Base-by-base conservation (phyloP, 1,139 yeast genomes). In the Blastobotrys serpentis region DNA sequence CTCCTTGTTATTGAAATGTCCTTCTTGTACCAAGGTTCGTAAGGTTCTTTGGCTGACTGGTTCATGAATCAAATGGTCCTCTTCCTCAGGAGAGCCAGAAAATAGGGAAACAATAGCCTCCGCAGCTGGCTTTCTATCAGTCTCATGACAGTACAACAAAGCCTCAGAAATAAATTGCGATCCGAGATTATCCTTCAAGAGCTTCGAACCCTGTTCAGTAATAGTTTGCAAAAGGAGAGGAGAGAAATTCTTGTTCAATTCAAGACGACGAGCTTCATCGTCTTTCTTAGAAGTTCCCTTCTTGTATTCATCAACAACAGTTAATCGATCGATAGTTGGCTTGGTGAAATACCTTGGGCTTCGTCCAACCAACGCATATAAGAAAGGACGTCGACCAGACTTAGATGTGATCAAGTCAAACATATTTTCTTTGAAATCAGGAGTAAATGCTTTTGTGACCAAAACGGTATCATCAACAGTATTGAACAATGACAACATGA, bases 381-480 rank as follows among this genome's bases (percentile, higher is more conserved):
- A 70, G 63, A 90, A 81, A 34, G 98, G 96, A 67, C 96, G 81
- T 72, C 98, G 81, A 34, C 92, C 88, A 62, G 77, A 85, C 65
- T 89, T 88, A 58, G 86, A 85, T 47, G 75, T 73, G 37, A 86
- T 71, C 37, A 88, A 70, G 43, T 78, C 80, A 8, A 78, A 76
- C 58, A 88, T 72, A 41, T 74, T 68, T 42, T 77, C 73, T 57
- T 79, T 76, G 48, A 81, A 74, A 52, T 82, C 85, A 34, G 76
- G 71, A 34, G 75, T 71, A 63, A 90, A 85, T 0, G 94, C 78
- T 67, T 87, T 89, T 64, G 76, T 76, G 43, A 88, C 77, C 59
- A 88, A 74, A 44, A 86, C 94, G 3, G 98, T 89, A 73, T 92
- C 98, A 73, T 92, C 98, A 47, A 90, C 95, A 22, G 94, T 82